Conservation (phyloP, 768 basidiomycete genomes). For the Tylopilus plumbeoviolaceoides region DNA sequence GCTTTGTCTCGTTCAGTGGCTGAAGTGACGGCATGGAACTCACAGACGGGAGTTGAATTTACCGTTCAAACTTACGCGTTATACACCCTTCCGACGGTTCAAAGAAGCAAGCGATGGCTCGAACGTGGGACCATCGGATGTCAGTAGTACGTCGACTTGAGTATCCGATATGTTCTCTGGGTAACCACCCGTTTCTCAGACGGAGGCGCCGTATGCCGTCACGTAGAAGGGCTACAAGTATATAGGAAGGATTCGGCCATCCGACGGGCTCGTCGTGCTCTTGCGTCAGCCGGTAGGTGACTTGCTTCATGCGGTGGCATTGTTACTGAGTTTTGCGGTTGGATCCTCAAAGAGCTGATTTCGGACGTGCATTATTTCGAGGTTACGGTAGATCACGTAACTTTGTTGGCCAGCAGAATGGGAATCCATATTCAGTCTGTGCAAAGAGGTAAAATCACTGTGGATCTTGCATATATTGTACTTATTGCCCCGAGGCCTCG, state of each 20-base stretch:
- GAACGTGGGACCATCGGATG: constrained; percentile 34
- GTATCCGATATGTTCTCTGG: neutral
- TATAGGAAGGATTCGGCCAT: constrained; percentile 52
- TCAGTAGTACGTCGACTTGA: constrained; percentile 40
- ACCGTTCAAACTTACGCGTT: constrained; percentile 37
- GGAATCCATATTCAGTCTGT: constrained; percentile 53
- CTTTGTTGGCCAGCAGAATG: constrained; percentile 47
- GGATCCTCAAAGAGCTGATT: constrained; percentile 23
- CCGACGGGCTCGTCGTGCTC: constrained; percentile 57
- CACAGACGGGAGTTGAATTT: constrained; percentile 30
- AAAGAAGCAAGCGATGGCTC: constrained; percentile 12
- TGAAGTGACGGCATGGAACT: neutral
- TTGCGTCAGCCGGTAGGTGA: constrained; percentile 47
- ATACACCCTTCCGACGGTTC: constrained; percentile 31
- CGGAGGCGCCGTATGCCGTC: constrained; percentile 40
- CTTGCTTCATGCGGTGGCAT: neutral
- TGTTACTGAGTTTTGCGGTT: constrained; percentile 15
- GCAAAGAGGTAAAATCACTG: constrained; percentile 32
- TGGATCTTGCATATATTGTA: neutral
- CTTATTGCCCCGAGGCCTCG: neutral
- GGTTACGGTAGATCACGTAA: constrained; percentile 52
- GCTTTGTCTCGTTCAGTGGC: neutral
- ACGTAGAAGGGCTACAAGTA: constrained; percentile 58
- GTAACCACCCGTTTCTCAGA: constrained; percentile 29
- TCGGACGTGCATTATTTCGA: constrained; percentile 40